Base-by-base conservation (phyloP, 2,329 filamentous ascomycete genomes). In the Orbilia brochopaga region DNA sequence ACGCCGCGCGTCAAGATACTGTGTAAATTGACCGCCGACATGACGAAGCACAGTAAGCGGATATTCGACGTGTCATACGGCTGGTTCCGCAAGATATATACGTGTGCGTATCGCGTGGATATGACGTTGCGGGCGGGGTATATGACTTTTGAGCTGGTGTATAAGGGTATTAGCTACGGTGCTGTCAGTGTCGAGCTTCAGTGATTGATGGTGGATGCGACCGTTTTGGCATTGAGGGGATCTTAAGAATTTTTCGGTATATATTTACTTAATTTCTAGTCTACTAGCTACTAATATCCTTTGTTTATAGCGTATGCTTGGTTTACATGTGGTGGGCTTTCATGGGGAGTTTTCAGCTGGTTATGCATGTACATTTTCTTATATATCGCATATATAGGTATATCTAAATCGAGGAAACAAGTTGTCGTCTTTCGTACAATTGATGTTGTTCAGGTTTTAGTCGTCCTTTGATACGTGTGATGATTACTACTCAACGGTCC, bases 131-230 rank as follows among this genome's bases (percentile, higher is more conserved):
- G 67, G 24, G 60, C 67, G 3, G 67, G 67, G 42, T 42, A 24
- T 52, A 65, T 72, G 67, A 61, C 42, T 4, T 72, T 72, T 23
- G 67, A 72, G 56, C 51, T 72, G 17, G 55, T 72, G 1, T 72
- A 72, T 53, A 72, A 72, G 55, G 67, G 67, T 7, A 48, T 72
- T 5, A 72, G 60, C 35, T 72, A 72, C 40, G 67, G 67, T 13
- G 60, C 55, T 2, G 60, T 64, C 15, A 64, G 67, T 21, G 67
- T 72, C 11, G 67, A 72, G 19, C 30, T 72, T 21, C 67, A 72
- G 42, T 72, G 30, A 46, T 32, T 2, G 24, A 30, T 17, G 13
- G 10, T 52, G 15, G 15, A 21, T 52, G n/a, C n/a, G n/a, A 24
- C 19, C 19, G 21, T 6, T n/a, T 23, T 52, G 4, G 6, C 8